phyloP scores from a whole-genome alignment of 1,284 basidiomycete genomes.

The Phlebopus sp. region DNA sequence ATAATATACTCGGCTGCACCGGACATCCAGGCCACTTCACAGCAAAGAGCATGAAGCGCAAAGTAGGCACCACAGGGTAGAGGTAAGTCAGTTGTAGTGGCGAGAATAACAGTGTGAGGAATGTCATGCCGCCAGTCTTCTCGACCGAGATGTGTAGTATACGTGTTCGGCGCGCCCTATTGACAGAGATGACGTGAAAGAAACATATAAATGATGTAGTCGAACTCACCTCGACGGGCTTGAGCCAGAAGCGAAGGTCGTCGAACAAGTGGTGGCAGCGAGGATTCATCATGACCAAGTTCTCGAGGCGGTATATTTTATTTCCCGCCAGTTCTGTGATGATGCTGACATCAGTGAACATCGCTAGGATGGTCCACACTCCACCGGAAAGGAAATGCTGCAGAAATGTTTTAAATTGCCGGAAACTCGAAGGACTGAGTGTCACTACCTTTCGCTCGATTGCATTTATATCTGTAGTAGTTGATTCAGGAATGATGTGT shows the following conservation, averaged over 20 bases:
- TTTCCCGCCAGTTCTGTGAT: neutral
- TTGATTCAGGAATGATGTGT: neutral
- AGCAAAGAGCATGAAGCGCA: constrained; percentile 28
- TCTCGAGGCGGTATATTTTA: constrained; percentile 1
- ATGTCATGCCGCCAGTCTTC: too few relatives aligned
- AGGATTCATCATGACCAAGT: neutral
- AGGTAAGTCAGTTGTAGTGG: neutral
- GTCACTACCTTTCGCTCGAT: neutral
- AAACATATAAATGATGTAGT: neutral
- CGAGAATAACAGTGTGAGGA: neutral
- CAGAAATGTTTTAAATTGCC: neutral
- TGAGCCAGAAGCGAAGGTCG: neutral
- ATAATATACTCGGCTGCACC: constrained; percentile 28
- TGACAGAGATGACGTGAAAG: neutral
- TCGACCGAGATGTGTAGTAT: neutral
- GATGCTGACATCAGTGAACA: neutral
- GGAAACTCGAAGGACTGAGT: neutral
- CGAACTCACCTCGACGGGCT: neutral
- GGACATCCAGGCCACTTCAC: constrained; percentile 26
- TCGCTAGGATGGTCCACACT: neutral
- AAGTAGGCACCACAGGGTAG: constrained; percentile 15
- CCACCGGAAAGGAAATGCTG: neutral
- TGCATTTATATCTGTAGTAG: too few relatives aligned
- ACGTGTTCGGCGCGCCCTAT: neutral
- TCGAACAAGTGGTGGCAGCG: neutral